A percentile compares a stretch with the other conserved stretches of the same genome.
Conservation (phyloP, 768 basidiomycete genomes). For the Podaxis sp. region DNA sequence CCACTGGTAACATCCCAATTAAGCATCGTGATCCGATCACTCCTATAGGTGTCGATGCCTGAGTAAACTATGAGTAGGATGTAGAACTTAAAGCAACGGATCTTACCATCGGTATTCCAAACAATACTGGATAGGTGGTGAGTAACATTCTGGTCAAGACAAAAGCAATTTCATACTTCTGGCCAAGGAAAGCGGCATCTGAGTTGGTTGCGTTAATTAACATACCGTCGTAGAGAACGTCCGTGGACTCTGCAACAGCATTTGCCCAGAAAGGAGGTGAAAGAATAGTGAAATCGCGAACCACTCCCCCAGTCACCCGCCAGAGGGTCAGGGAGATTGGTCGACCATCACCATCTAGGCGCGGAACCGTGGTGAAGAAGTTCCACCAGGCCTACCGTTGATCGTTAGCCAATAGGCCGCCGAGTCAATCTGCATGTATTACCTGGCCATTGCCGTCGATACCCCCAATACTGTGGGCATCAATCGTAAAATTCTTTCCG, state of each 20-base stretch:
- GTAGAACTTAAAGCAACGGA: background rate
- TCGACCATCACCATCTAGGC: conserved; percentile 52
- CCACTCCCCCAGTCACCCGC: conserved; percentile 35
- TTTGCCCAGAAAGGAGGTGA: conserved; percentile 62
- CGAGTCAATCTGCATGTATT: background rate
- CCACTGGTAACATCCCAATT: conserved; percentile 64
- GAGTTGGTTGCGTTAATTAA: conserved; percentile 52
- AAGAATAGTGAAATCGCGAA: conserved; percentile 47
- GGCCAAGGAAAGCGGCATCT: conserved; percentile 38
- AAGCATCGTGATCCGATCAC: conserved; percentile 39
- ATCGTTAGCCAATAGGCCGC: background rate
- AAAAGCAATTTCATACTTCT: conserved; percentile 29
- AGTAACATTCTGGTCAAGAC: background rate
- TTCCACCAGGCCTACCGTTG: conserved; percentile 49
- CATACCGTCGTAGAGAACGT: conserved; percentile 54
- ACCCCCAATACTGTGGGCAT: conserved; percentile 51
- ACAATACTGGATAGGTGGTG: conserved; percentile 34
- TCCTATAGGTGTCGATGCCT: conserved; percentile 56
- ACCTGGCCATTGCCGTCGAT: conserved; percentile 59
- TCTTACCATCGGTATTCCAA: conserved; percentile 56
- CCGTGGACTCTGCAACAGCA: conserved; percentile 43
- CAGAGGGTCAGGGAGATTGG: conserved; percentile 52
- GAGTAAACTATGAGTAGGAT: background rate
- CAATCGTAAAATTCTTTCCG: conserved; percentile 48
- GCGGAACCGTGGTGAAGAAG: conserved; percentile 37